These are phyloP conservation scores for Crassisporium funariophilum DNA, from an alignment of 768 basidiomycete species.

Conservation along the genomic window DNA sequence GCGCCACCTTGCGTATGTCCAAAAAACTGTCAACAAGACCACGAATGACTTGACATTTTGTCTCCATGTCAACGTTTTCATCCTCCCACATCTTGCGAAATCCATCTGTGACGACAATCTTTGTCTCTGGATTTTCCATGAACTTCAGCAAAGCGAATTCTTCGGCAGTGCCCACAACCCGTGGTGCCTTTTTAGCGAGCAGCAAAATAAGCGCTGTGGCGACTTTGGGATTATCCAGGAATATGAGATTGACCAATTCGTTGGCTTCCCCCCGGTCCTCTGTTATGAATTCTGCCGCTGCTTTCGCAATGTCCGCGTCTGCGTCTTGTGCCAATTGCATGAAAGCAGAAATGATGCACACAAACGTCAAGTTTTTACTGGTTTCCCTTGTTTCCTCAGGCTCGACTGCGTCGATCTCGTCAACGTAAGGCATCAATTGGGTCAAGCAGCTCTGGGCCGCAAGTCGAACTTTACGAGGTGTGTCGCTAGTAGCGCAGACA, in stretches of 20 bases:
- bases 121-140: slow-evolving; percentile 1
- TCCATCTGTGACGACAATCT: slow-evolving; percentile 2
- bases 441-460: slow-evolving; percentile 12
- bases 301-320: slow-evolving; percentile 1
- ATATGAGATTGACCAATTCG: background rate
- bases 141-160: slow-evolving; percentile 14
- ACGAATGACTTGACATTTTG: slow-evolving; percentile 9
- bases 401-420: slow-evolving; percentile 9
- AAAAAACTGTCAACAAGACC: slow-evolving; percentile 12
- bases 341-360: slow-evolving; percentile 1
- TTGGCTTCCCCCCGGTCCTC: no score
- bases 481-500: background rate
- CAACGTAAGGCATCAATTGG: slow-evolving; percentile 8
- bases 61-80: slow-evolving; percentile 3
- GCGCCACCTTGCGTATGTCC: slow-evolving; percentile 3
- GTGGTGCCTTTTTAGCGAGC: slow-evolving; percentile 8
- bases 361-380: background rate
- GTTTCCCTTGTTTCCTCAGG: slow-evolving; percentile 2
- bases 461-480: slow-evolving; percentile 2
- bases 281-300: slow-evolving; percentile 2
- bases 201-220: slow-evolving; percentile 2
- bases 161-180: slow-evolving; percentile 6
- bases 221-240: slow-evolving; percentile 3
- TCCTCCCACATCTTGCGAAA: slow-evolving; percentile 10
- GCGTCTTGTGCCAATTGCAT: background rate